Evolutionary conservation across 306 rosid genomes (phyloP).

Genomic region (Sesbania bispinosa): DNA sequence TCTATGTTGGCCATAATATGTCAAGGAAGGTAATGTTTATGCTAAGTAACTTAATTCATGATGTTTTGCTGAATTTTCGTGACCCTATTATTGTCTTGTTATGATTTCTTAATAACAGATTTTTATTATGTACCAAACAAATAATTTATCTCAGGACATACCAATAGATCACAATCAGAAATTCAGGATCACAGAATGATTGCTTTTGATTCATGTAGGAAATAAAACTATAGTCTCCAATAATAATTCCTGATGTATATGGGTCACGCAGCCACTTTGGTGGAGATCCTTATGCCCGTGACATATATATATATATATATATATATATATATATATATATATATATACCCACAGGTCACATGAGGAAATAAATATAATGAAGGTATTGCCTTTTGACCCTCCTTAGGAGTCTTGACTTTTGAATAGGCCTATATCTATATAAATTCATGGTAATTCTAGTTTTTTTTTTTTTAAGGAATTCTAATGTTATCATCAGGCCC

Average conservation of each 20-base stretch:
- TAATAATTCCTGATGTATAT: not conserved
- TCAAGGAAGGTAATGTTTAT: conserved; percentile 3
- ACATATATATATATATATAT: too few species aligned
- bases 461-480: not conserved
- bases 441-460: not conserved
- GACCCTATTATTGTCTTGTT: conserved; percentile 33
- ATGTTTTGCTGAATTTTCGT: conserved; percentile 14
- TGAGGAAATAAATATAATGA: not conserved
- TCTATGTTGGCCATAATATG: conserved; percentile 17
- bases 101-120: conserved; percentile 18
- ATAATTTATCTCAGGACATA: conserved; percentile 1
- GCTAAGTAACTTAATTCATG: conserved; percentile 25
- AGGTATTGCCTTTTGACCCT: conserved; percentile 28
- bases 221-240: conserved; percentile 20
- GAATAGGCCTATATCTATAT: not conserved
- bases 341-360: conserved; percentile 3
- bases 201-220: conserved; percentile 26
- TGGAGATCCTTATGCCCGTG: conserved; percentile 9
- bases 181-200: not conserved
- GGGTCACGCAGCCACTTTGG: not conserved
- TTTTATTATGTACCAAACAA: not conserved
- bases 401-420: conserved; percentile 22
- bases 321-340: too few species aligned
- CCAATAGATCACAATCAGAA: conserved; percentile 19
- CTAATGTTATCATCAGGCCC: not conserved